These are phyloP conservation scores for Quercus rubra DNA, from an alignment of 306 rosid genomes.

Conservation along the genomic window DNA sequence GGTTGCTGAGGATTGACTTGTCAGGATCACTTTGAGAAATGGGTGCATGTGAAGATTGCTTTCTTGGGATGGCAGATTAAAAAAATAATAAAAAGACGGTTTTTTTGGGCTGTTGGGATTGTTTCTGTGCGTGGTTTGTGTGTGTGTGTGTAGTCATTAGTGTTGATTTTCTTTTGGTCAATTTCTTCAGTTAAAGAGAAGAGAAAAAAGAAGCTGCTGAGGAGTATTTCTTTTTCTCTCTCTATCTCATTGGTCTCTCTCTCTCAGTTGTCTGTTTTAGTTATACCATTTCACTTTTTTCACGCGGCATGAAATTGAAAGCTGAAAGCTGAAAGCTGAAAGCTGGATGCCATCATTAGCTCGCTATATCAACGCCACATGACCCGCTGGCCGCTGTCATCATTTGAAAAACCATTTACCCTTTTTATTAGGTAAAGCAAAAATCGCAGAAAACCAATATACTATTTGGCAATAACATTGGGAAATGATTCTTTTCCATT, in stretches of 20 bases:
- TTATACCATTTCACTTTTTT: neutral
- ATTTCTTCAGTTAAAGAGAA: neutral
- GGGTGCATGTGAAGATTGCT: no score
- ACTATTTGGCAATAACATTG: no score
- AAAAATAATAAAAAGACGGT: no score
- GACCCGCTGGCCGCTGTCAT: constrained; percentile 21
- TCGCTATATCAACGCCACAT: constrained; percentile 12
- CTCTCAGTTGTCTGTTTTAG: neutral
- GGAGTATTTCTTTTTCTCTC: neutral
- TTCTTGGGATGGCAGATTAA: no score
- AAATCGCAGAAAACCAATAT: no score
- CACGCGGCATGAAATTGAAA: constrained; percentile 10
- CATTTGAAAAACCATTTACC: no score
- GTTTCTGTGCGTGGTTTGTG: neutral
- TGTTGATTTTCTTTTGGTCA: neutral
- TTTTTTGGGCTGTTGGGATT: no score
- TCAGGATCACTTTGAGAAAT: no score
- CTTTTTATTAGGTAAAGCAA: no score
- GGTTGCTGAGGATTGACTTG: no score
- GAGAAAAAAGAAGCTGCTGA: neutral
- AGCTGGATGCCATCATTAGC: constrained; percentile 12
- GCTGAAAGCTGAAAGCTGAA: constrained; percentile 21
- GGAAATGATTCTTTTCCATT: no score
- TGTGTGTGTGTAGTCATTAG: neutral
- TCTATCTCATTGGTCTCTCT: neutral